Base-by-base conservation (phyloP, 2,329 filamentous ascomycete genomes). In the Myriosclerotinia curreyana region DNA sequence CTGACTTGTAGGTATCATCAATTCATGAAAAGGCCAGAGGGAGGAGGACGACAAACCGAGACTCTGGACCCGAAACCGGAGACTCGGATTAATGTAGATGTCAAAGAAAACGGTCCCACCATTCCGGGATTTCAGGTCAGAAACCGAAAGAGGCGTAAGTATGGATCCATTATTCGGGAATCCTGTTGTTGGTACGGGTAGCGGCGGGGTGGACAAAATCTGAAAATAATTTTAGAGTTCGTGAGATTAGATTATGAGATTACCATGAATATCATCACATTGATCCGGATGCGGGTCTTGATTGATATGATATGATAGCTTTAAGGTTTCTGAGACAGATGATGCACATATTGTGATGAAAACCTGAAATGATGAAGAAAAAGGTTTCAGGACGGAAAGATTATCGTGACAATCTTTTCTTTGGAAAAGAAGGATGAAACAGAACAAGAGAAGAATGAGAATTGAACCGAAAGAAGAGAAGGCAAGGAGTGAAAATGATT, bases 71-170 rank as follows among this genome's bases (percentile, higher is more conserved):
- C 42, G 31, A 59, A 48, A 59, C 55, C 55, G 42, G 42, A 59
- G 42, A 59, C 55, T 59, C 55, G 28, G 55, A 58, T 58, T 58
- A 11, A 48, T 25, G 42, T 48, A 48, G 55, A 59, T 59, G 31
- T 36, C 55, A 59, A 59, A 36, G 22, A 31, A 48, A 49, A 48
- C 14, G 15, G 55, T 48, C 14, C 34, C 42, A 59, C 42, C 42
- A 48, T 59, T 36, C 42, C 42, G 55, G 55, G 14, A 4, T 12
- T 12, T 38, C 17, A 36, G 31, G 28, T 59, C 5, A 4, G 31
- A 25, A 49, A 17, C 5, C 31, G 42, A 59, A 25, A 34, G 55
- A 48, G 55, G 4, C 40, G 28, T 8, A 22, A n/a, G 12, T 58
- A 58, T 25, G 28, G 36, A 25, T 46, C 28, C 54, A 58, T 6